Conservation (phyloP, 2,329 filamentous ascomycete genomes). For the Sporothrix pallida region DNA sequence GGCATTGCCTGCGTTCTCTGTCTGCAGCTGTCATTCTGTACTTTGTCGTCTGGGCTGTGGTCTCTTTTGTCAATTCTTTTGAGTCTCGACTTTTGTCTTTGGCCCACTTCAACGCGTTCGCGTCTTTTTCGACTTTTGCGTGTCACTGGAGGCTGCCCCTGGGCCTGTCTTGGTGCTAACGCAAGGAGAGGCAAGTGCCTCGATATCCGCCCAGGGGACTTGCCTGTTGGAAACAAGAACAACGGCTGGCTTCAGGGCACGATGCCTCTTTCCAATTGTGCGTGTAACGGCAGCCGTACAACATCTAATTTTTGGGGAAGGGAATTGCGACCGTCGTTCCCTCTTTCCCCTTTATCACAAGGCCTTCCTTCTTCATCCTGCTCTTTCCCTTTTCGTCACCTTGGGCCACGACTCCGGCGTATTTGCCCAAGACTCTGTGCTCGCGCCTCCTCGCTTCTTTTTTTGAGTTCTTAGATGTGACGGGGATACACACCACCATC, state of each 20-base stretch:
- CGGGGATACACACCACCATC: not conserved
- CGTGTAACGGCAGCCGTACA: not conserved
- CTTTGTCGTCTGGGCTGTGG: too few species aligned
- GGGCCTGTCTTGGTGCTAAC: constrained; percentile 1
- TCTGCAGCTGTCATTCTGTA: not conserved
- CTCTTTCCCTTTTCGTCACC: not conserved
- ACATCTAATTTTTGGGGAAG: not conserved
- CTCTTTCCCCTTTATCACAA: not conserved
- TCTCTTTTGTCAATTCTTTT: too few species aligned
- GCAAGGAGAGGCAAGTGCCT: constrained; percentile 4
- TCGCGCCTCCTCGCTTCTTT: constrained; percentile 17
- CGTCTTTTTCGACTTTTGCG: constrained; percentile 15
- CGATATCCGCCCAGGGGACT: not conserved
- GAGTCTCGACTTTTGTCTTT: not conserved
- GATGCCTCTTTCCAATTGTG: constrained; percentile 13
- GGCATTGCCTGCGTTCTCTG: not conserved
- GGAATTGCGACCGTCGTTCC: not conserved
- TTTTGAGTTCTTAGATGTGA: constrained; percentile 7
- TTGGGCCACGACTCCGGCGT: too few species aligned
- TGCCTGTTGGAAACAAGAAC: constrained; percentile 6
- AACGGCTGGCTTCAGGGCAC: not conserved
- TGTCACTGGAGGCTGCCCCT: not conserved
- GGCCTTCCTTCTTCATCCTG: not conserved
- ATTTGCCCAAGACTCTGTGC: not conserved
- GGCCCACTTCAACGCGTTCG: not conserved